Base-by-base conservation (phyloP, 2,329 filamentous ascomycete species). In the Paecilomyces formosus region DNA sequence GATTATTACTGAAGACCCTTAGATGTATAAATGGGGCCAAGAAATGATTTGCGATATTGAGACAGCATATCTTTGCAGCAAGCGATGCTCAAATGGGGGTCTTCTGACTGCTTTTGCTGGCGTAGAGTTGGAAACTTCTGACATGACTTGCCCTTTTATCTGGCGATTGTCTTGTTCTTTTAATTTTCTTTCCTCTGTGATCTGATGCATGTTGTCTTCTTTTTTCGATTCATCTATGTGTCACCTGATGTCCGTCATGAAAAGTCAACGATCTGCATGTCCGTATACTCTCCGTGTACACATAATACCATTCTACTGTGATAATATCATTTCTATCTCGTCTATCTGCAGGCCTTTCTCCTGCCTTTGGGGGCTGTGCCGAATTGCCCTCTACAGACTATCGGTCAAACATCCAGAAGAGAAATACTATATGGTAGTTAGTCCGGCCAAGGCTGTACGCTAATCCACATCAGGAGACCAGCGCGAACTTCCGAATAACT, bases 1-100 rank as follows among this genome's bases (percentile, higher is more conserved):
- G 59, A 58, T 30, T 55, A 58, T 57, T 64, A 52, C 11, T 52
- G 50, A 52, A 52, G 21, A 24, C 11, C n/a, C 9, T n/a, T 9
- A 26, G 26, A 24, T 8, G n/a, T 22, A 52, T 9, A 52, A 26
- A 52, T 11, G 26, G 26, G 15, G 26, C 21, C 22, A 15, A 52
- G 9, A 24, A 26, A 28, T 52, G 13, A 52, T 15, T 13, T n/a
- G 50, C 11, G 22, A 52, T 11, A 24, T 26, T 13, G 21, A 24
- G 21, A 21, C 13, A 28, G 35, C 35, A 45, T 26, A 1, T 6
- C n/a, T 45, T 18, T 45, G n/a, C 39, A 21, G 39, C 39, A 15
- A 45, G 39, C 13, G 6, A 18, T 6, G 39, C 18, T 45, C n/a
- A n/a, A 45, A 18, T 21, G 39, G 39, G 39, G 39, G 9, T 45